Evolutionary conservation across 345 rosid genomes (phyloP).

Genomic region (Eucalyptus regnans): DNA sequence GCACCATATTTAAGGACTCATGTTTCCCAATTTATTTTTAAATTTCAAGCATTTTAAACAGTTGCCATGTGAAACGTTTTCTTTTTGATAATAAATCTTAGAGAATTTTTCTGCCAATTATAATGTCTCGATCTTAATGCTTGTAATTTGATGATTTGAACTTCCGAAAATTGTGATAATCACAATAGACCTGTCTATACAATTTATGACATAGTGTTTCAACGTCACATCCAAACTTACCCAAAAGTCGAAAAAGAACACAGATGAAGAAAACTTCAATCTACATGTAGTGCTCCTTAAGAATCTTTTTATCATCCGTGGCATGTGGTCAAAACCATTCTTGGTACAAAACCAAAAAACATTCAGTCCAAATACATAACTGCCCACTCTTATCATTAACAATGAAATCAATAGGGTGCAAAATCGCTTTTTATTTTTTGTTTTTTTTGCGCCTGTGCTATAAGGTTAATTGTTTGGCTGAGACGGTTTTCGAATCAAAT

Average conservation of each 20-base stretch:
- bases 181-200: not conserved
- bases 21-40: not conserved
- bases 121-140: not conserved
- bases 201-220: not conserved
- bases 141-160: not conserved
- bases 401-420: not conserved
- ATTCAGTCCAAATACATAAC: not conserved
- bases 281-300: not conserved
- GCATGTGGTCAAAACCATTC: not conserved
- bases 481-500: fast-evolving
- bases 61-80: not conserved
- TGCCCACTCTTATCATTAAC: not conserved
- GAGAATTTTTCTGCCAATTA: not conserved
- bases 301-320: not conserved
- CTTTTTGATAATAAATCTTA: not conserved
- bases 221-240: not conserved
- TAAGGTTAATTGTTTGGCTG: not conserved
- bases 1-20: not conserved
- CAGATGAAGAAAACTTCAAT: not conserved
- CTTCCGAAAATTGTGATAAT: not conserved
- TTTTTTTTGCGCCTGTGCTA: fast-evolving
- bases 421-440: fast-evolving
- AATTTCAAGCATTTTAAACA: not conserved
- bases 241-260: not conserved
- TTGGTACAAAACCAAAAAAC: not conserved